These are phyloP conservation scores for Sicyos edulis DNA, from an alignment of 306 rosid genomes.

Conservation along the genomic window DNA sequence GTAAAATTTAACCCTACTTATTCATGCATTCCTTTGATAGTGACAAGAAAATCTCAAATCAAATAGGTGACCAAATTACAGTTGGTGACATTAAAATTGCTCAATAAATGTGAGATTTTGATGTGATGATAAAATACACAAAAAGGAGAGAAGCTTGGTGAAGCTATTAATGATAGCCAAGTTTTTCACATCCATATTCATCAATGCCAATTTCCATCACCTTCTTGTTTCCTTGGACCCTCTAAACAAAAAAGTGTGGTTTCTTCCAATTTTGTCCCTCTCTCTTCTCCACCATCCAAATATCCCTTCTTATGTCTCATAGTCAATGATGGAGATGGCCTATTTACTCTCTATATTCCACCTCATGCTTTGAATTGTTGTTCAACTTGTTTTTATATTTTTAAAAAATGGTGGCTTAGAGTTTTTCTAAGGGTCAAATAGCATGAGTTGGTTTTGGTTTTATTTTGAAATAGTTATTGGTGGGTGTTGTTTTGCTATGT, in stretches of 20 bases:
- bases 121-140: not conserved
- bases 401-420: not conserved
- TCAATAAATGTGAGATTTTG: slow-evolving; percentile 6
- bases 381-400: not conserved
- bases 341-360: not conserved
- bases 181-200: not conserved
- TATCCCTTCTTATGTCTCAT: not conserved
- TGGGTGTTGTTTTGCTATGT: not conserved
- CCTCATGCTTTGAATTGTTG: not conserved
- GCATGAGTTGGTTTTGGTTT: not conserved
- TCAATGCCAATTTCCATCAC: not conserved
- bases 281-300: slow-evolving; percentile 9
- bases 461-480: not conserved
- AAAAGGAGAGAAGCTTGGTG: not conserved
- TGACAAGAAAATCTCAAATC: not conserved
- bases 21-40: not conserved
- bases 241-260: not conserved
- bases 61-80: not conserved
- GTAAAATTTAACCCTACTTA: not conserved
- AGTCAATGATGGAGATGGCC: slow-evolving; percentile 3
- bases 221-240: not conserved
- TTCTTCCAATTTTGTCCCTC: not conserved
- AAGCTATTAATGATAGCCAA: not conserved
- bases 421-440: not conserved
- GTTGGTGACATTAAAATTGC: not conserved